Conservation (phyloP, 441 rosid genomes). For the Sinapis alba region DNA sequence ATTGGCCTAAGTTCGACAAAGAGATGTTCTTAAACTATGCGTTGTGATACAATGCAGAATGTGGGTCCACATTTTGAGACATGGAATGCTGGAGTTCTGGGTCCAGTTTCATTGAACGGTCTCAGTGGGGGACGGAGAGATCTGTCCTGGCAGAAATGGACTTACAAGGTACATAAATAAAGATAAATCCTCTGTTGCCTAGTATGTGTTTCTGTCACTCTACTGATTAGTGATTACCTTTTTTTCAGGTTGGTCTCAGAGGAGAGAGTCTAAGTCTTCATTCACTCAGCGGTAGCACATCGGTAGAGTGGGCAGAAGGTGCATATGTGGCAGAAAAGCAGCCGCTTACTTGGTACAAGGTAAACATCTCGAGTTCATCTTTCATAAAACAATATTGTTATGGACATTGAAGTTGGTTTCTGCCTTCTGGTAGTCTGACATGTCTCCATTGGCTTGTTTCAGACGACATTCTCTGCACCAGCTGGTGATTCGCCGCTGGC, state of each 20-base stretch:
- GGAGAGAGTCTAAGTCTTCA: slow-evolving; percentile 93
- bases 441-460: slow-evolving; percentile 33
- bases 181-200: background rate
- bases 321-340: slow-evolving; percentile 74
- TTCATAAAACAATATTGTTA: background rate
- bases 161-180: slow-evolving; percentile 69
- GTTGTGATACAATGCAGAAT: slow-evolving; percentile 56
- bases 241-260: slow-evolving; percentile 85
- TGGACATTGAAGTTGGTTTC: background rate
- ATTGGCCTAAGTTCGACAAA: background rate
- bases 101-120: slow-evolving; percentile 83
- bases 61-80: slow-evolving; percentile 98
- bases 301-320: slow-evolving; percentile 91
- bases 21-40: slow-evolving; percentile 8
- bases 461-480: slow-evolving; percentile 93
- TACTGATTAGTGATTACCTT: background rate
- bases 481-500: slow-evolving; percentile 86
- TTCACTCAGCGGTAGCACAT: slow-evolving; percentile 80
- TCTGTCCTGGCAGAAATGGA: slow-evolving; percentile 97
- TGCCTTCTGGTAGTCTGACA: slow-evolving; percentile 20
- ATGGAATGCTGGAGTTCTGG: slow-evolving; percentile 96
- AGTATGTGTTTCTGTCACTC: background rate
- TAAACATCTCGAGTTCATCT: slow-evolving; percentile 33
- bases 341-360: slow-evolving; percentile 95
- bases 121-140: slow-evolving; percentile 79